phyloP scores from a whole-genome alignment of 73 alveolate genomes.

The Diophrys sp. region DNA sequence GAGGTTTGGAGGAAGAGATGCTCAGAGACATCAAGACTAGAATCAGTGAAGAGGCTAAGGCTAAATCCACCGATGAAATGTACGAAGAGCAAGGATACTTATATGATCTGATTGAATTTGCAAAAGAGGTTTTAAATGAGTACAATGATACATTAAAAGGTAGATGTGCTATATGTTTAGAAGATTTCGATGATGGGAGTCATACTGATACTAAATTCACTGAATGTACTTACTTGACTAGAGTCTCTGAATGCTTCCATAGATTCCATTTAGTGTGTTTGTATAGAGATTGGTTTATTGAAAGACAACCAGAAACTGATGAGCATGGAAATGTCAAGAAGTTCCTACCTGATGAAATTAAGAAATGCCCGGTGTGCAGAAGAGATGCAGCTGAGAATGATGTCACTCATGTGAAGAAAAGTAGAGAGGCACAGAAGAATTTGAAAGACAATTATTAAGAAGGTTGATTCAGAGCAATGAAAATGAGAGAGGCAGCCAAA shows the following conservation, averaged over 20 bases:
- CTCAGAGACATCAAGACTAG: constrained; percentile 13
- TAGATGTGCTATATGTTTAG: constrained; percentile 59
- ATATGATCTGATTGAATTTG: constrained; percentile 25
- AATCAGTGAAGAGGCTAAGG: constrained; percentile 21
- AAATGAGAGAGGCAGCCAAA: too few species aligned
- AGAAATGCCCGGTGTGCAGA: constrained; percentile 51
- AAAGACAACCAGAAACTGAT: constrained; percentile 33
- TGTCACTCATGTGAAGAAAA: neutral
- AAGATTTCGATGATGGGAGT: constrained; percentile 29
- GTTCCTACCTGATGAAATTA: constrained; percentile 12
- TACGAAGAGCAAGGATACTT: constrained; percentile 28
- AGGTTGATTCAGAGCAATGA: too few species aligned
- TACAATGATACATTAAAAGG: constrained; percentile 54
- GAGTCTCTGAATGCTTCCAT: constrained; percentile 51
- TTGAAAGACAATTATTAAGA: neutral
- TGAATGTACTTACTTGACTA: constrained; percentile 22
- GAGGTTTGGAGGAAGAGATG: constrained; percentile 51
- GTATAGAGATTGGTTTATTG: constrained; percentile 47
- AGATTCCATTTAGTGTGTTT: constrained; percentile 53
- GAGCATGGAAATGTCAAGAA: constrained; percentile 31
- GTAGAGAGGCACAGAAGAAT: neutral
- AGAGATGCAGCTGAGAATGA: constrained; percentile 29
- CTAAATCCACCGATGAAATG: constrained; percentile 14
- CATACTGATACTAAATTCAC: constrained; percentile 19
- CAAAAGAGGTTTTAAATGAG: constrained; percentile 39